A percentile compares a stretch with the other conserved stretches of the same genome.
These are phyloP conservation scores for Xerophyta viscosa DNA, from an alignment of 106 monocot species.

Conservation along the genomic window DNA sequence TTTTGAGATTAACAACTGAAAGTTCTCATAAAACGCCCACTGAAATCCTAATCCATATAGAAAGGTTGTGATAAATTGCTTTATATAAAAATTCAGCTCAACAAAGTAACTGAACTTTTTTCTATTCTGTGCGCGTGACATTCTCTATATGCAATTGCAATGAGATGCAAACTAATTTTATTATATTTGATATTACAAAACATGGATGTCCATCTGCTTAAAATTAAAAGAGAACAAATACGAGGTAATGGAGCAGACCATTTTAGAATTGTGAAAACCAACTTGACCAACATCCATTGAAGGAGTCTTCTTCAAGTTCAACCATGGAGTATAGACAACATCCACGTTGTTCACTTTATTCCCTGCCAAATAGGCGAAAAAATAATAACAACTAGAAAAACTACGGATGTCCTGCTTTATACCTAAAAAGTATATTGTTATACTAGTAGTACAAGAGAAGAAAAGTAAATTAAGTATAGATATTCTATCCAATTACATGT, in stretches of 20 bases:
- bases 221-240: no score
- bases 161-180: no score
- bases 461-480: slow-evolving; percentile 1
- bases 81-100: no score
- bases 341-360: slow-evolving; percentile 98
- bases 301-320: slow-evolving; percentile 92
- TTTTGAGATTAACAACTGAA: no score
- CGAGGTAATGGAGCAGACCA: slow-evolving; percentile 37
- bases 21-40: no score
- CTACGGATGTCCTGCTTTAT: background rate
- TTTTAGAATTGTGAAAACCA: slow-evolving; percentile 92
- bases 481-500: background rate
- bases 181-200: no score
- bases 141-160: no score
- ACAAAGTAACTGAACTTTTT: no score
- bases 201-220: no score
- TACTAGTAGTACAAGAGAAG: background rate
- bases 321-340: slow-evolving; percentile 96
- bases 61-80: no score
- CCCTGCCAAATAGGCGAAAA: slow-evolving; percentile 32
- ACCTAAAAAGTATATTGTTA: background rate
- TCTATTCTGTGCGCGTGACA: no score
- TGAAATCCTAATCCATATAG: no score
- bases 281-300: slow-evolving; percentile 99
- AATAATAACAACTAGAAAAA: background rate